Base-by-base conservation (phyloP, 164 flowering plant species). In the Chimonanthus praecox region DNA sequence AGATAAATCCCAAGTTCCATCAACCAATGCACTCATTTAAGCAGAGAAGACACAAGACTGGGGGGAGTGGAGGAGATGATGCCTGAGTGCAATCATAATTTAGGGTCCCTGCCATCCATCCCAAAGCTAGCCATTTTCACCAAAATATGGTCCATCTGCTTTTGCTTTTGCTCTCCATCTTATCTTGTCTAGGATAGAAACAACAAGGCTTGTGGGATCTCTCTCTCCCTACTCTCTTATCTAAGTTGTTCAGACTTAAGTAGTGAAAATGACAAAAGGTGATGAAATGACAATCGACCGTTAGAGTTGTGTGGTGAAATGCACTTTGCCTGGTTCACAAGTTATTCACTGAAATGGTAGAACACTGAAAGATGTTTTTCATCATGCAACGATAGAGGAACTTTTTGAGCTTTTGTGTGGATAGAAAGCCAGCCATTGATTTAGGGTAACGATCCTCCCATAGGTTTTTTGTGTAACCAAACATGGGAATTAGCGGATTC, bases 281-380 rank as follows among this genome's bases (percentile, higher is more conserved):
- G 33, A 33, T 1, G 33, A 33, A 33, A 1, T 33, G 33, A 33
- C 33, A 33, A 33, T 33, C 33, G 33, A 33, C 33, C 33, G 33
- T 33, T 33, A 33, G 33, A 21, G 66, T 20, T 63, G 4, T 63
- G 44, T 21, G 33, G 66, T 63, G 44, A 20, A 63, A 63, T 6
- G 33, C 33, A 43, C 66, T 63, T 63, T 63, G 21, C 66, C 66
- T 20, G 66, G 21, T 63, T 63, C 66, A 63, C 66, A 63, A 63
- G 66, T 44, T 21, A 63, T 0, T 44, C 66, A 54, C 9, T 15
- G 16, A 10, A 63, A 20, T 21, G 33, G 66, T 33, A 5, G 66
- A 20, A 63, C 45, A 8, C 66, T 63, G 44, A 33, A 33, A 33
- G 33, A 33, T 33, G 33, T 33, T 33, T 33, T 33, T 33, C 0